These are phyloP conservation scores for Salix brachista DNA, from an alignment of 345 rosid species.

Conservation along the genomic window DNA sequence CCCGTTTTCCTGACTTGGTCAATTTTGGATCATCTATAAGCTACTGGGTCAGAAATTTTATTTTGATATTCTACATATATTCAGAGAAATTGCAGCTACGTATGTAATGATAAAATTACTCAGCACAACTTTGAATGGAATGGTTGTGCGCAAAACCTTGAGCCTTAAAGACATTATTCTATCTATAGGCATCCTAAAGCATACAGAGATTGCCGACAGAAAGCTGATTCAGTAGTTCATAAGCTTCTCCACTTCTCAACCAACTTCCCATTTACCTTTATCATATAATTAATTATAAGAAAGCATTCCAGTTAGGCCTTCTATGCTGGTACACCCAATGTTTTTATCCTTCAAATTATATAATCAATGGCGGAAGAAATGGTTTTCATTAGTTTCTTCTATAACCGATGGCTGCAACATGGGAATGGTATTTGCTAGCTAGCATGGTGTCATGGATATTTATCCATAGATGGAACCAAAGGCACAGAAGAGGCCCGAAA, in stretches of 20 bases:
- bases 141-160: neutral
- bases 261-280: constrained; percentile 9
- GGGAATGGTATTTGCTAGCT: constrained; percentile 35
- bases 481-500: constrained; percentile 66
- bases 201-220: constrained; percentile 38
- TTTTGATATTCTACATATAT: neutral
- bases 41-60: neutral
- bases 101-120: neutral
- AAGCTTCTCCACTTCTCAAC: constrained; percentile 17
- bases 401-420: constrained; percentile 28
- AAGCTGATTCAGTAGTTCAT: constrained; percentile 22
- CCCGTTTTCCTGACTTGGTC: constrained; percentile 10
- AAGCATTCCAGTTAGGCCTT: neutral
- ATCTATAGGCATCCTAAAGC: constrained; percentile 1
- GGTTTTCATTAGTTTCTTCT: neutral
- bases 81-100: neutral
- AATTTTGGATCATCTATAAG: neutral
- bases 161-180: neutral
- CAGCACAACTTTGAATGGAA: neutral
- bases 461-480: constrained; percentile 70
- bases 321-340: neutral
- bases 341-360: neutral
- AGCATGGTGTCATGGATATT: constrained; percentile 61
- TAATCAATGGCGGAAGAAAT: constrained; percentile 17
- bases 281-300: constrained; percentile 16